Evolutionary conservation across 768 basidiomycete species (phyloP).

Genomic region (Suillus spraguei): DNA sequence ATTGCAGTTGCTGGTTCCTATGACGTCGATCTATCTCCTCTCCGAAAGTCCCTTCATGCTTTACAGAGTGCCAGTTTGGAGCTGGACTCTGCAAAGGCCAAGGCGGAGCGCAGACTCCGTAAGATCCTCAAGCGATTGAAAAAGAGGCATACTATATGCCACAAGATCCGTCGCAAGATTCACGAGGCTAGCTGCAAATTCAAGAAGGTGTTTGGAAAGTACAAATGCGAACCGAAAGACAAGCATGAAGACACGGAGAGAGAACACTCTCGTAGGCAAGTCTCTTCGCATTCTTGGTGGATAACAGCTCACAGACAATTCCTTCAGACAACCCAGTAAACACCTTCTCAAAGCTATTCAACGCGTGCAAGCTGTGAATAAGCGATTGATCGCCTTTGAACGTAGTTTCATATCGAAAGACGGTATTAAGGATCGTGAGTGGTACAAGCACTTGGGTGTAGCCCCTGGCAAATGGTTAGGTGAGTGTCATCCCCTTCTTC

Average conservation of each 20-base stretch:
- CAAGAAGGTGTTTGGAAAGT: conserved; percentile 34
- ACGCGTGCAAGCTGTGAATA: conserved; percentile 58
- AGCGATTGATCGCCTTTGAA: conserved; percentile 69
- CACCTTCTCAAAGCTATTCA: conserved; percentile 59
- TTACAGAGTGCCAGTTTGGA: conserved; percentile 53
- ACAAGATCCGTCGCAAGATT: conserved; percentile 27
- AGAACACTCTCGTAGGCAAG: neutral
- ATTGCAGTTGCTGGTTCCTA: conserved; percentile 22
- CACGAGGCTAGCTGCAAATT: conserved; percentile 39
- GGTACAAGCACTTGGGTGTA: conserved; percentile 82
- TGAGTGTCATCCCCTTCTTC: conserved; percentile 32
- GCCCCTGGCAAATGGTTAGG: conserved; percentile 86
- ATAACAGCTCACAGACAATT: neutral
- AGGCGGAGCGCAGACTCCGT: conserved; percentile 53
- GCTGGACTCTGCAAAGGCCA: conserved; percentile 58
- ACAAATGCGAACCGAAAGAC: conserved; percentile 19
- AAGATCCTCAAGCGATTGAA: conserved; percentile 43
- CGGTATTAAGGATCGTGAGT: conserved; percentile 77
- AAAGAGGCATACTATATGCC: conserved; percentile 25
- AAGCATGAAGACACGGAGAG: conserved; percentile 10
- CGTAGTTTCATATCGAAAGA: conserved; percentile 76
- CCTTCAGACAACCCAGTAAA: conserved; percentile 36
- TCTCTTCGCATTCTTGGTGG: neutral
- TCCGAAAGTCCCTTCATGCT: conserved; percentile 45
- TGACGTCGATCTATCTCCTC: conserved; percentile 42